These are phyloP conservation scores for Lasiodiplodia theobromae DNA, from an alignment of 2,329 filamentous ascomycete species.

Conservation along the genomic window DNA sequence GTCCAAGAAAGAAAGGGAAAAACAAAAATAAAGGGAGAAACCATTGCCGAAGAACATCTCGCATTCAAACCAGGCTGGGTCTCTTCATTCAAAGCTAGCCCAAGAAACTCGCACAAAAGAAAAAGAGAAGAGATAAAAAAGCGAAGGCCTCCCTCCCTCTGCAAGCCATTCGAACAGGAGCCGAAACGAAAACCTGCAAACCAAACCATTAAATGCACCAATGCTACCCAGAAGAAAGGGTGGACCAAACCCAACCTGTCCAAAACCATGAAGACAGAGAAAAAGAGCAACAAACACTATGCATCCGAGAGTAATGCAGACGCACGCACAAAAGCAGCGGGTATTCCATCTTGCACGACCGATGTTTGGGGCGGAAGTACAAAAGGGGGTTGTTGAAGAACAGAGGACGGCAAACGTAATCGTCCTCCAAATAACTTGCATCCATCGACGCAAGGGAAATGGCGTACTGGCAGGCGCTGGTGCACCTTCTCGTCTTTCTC, in stretches of 20 bases:
- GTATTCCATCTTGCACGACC: background rate
- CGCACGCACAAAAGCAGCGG: background rate
- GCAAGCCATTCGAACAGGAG: background rate
- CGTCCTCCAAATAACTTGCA: background rate
- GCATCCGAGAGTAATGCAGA: background rate
- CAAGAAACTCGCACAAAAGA: background rate
- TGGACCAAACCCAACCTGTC: background rate
- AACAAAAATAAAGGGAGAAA: background rate
- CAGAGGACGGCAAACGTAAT: background rate
- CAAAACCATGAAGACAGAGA: background rate
- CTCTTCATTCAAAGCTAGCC: background rate
- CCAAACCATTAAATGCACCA: background rate
- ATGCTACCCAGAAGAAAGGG: background rate
- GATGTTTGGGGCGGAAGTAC: background rate
- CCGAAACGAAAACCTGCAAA: background rate
- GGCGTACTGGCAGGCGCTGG: background rate
- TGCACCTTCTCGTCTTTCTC: background rate
- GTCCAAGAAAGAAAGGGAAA: background rate
- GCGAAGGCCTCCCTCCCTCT: no score
- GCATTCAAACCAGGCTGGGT: background rate
- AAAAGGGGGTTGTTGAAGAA: background rate
- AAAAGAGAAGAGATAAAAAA: background rate
- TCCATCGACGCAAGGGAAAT: conserved; percentile 3
- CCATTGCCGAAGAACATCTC: background rate
- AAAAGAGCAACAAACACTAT: background rate